A percentile compares a stretch with the other conserved stretches of the same genome.
phyloP scores from a whole-genome alignment of 768 basidiomycete genomes.

The Collybiopsis confluens region DNA sequence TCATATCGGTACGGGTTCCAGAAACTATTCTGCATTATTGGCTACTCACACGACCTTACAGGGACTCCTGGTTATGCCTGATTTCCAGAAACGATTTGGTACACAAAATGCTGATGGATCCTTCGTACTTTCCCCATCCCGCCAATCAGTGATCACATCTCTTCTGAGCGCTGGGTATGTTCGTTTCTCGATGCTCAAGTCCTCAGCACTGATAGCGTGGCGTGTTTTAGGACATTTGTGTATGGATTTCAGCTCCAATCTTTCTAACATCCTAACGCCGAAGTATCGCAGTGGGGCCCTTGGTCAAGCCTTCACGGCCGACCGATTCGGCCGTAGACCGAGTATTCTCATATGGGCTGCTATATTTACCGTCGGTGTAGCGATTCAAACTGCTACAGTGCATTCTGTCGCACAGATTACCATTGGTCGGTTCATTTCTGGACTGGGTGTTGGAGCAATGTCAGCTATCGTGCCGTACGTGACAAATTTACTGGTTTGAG shows the following conservation, averaged over 20 bases:
- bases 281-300: slow-evolving; percentile 48
- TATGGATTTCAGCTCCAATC: slow-evolving; percentile 21
- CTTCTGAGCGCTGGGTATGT: slow-evolving; percentile 69
- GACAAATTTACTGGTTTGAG: not conserved
- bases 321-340: slow-evolving; percentile 65
- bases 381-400: slow-evolving; percentile 64
- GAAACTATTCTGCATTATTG: not conserved
- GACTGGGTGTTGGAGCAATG: slow-evolving; percentile 72
- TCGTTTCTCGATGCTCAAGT: not conserved
- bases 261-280: slow-evolving; percentile 9
- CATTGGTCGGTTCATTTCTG: slow-evolving; percentile 71
- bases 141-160: slow-evolving; percentile 77
- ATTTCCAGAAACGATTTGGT: slow-evolving; percentile 70
- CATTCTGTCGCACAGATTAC: slow-evolving; percentile 62
- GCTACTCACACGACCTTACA: slow-evolving; percentile 16
- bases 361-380: slow-evolving; percentile 67
- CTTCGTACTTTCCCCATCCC: slow-evolving; percentile 50
- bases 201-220: too few species aligned
- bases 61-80: slow-evolving; percentile 79
- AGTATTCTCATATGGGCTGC: slow-evolving; percentile 75
- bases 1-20: slow-evolving; percentile 55
- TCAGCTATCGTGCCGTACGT: slow-evolving; percentile 57
- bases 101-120: slow-evolving; percentile 41
- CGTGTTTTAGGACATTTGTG: slow-evolving; percentile 53
- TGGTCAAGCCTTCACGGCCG: slow-evolving; percentile 70